These are phyloP conservation scores for Capsicum rhomboideum DNA, from an alignment of 257 asterid genomes.

Conservation along the genomic window DNA sequence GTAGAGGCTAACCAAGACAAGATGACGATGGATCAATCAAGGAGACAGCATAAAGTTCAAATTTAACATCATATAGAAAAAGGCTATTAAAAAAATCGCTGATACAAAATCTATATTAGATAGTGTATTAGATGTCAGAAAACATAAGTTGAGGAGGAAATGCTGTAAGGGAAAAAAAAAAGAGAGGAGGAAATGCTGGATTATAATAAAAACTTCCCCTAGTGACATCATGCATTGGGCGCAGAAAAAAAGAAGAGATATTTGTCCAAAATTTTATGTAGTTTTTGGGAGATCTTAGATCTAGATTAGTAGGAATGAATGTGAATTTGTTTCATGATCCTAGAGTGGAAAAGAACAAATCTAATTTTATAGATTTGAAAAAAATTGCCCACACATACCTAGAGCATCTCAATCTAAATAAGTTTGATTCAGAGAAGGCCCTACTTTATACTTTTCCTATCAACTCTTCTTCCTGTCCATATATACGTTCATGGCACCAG, in stretches of 20 bases:
- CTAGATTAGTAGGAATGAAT: background rate
- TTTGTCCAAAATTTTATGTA: background rate
- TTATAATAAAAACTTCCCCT: background rate
- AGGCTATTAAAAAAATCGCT: background rate
- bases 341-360: background rate
- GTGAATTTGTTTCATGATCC: background rate
- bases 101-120: background rate
- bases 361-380: background rate
- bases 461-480: background rate
- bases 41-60: background rate
- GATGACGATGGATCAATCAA: background rate
- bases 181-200: background rate
- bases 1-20: background rate
- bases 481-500: too few species aligned
- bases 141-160: background rate
- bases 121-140: background rate
- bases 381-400: background rate
- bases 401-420: background rate
- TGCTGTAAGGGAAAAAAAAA: too few species aligned
- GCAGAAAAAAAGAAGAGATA: background rate
- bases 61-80: background rate
- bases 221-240: background rate
- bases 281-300: background rate
- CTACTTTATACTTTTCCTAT: background rate
- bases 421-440: background rate